A percentile compares a stretch with the other conserved stretches of the same genome.
Conservation (phyloP, 441 rosid genomes). For the Adansonia madagascariensis region DNA sequence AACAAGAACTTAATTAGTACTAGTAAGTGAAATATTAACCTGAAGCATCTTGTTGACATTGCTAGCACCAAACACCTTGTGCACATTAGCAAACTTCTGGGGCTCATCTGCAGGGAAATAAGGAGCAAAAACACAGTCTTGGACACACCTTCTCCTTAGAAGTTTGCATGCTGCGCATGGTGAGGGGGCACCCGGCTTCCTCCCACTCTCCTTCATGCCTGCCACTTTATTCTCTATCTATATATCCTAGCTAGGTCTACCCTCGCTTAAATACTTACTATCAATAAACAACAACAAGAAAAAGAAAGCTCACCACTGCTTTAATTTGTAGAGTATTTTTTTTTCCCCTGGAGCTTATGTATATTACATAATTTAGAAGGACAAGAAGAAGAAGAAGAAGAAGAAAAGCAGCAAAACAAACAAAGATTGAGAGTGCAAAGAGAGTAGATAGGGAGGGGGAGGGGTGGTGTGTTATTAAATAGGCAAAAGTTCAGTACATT, state of each 20-base stretch:
- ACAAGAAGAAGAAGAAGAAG: not conserved
- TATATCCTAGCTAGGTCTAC: not conserved
- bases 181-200: constrained; percentile 70
- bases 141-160: constrained; percentile 64
- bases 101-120: constrained; percentile 80
- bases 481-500: constrained; percentile 20
- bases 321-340: not conserved
- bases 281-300: not conserved
- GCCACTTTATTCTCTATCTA: not conserved
- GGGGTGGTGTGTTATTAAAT: constrained; percentile 33
- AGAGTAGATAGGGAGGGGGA: not conserved
- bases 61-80: constrained; percentile 74
- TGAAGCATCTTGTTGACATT: constrained; percentile 92
- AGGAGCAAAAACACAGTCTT: constrained; percentile 68
- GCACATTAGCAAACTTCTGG: constrained; percentile 70
- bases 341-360: constrained; percentile 9
- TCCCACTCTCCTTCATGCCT: constrained; percentile 65
- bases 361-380: not conserved
- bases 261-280: not conserved
- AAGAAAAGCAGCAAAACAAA: constrained; percentile 11
- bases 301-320: not conserved
- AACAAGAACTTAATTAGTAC: not conserved
- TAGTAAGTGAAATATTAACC: constrained; percentile 37
- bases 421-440: not conserved
- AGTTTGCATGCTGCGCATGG: constrained; percentile 80